These are phyloP conservation scores for Asclepias syriaca DNA, from an alignment of 257 asterid genomes.

Conservation along the genomic window DNA sequence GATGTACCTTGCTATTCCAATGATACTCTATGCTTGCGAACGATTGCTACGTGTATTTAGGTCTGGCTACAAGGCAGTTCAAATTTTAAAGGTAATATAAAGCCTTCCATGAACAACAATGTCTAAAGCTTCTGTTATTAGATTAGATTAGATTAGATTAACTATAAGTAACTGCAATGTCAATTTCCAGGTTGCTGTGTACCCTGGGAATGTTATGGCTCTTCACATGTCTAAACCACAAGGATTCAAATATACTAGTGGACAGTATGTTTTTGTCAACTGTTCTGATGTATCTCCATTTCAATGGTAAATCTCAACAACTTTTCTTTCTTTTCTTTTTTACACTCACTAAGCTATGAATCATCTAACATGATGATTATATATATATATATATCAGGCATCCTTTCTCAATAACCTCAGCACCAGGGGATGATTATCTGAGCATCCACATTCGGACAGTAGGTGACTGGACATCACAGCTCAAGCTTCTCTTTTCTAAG, in stretches of 20 bases:
- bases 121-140: too few species aligned
- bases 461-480: constrained; percentile 36
- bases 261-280: constrained; percentile 58
- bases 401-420: constrained; percentile 29
- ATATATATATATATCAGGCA: constrained; percentile 13
- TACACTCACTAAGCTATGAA: too few species aligned
- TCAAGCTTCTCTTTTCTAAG: constrained; percentile 8
- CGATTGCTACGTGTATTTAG: constrained; percentile 29
- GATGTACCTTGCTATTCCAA: constrained; percentile 29
- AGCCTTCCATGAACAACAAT: neutral
- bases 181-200: constrained; percentile 52
- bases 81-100: constrained; percentile 24
- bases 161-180: neutral
- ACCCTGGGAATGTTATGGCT: constrained; percentile 65
- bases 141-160: neutral
- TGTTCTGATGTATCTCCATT: constrained; percentile 69
- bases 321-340: too few species aligned
- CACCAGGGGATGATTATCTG: constrained; percentile 26
- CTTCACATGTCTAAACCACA: constrained; percentile 74
- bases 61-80: constrained; percentile 26
- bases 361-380: neutral
- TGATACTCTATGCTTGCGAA: constrained; percentile 25
- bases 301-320: constrained; percentile 41
- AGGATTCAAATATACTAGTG: constrained; percentile 66
- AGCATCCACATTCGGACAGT: constrained; percentile 29